Conservation (phyloP, 768 basidiomycete species). For the Mycena haematopus region DNA sequence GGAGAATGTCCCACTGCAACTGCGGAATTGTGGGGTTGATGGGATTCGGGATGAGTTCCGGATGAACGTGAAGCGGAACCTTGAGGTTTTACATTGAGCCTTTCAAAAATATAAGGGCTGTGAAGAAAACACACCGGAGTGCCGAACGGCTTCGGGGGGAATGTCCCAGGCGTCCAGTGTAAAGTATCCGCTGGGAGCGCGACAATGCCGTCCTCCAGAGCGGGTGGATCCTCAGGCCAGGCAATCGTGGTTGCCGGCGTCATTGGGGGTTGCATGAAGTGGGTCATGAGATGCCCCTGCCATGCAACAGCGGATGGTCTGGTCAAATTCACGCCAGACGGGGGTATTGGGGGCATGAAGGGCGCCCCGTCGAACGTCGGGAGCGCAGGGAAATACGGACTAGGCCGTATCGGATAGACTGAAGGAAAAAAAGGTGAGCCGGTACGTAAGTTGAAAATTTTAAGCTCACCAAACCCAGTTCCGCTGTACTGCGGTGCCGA, state of each 20-base stretch:
- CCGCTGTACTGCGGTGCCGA: constrained; percentile 16
- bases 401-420: constrained; percentile 22
- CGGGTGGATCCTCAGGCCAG: constrained; percentile 15
- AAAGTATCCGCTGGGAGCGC: constrained; percentile 16
- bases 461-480: constrained; percentile 20
- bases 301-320: constrained; percentile 23
- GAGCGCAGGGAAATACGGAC: background rate
- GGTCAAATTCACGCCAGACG: constrained; percentile 12
- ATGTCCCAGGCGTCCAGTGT: constrained; percentile 24
- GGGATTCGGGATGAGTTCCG: constrained; percentile 40
- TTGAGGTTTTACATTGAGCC: too few relatives aligned
- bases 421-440: constrained; percentile 1
- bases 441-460: constrained; percentile 15
- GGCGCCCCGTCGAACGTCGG: background rate
- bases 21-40: constrained; percentile 43
- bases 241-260: constrained; percentile 21
- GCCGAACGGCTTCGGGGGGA: constrained; percentile 28
- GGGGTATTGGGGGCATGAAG: constrained; percentile 3
- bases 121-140: constrained; percentile 14
- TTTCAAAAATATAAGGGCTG: too few relatives aligned
- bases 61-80: constrained; percentile 28
- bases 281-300: constrained; percentile 13
- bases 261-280: background rate
- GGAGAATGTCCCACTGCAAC: constrained; percentile 52
- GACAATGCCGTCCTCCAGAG: constrained; percentile 16